These are phyloP conservation scores for Parietaria judaica DNA, from an alignment of 306 rosid genomes.

Conservation along the genomic window DNA sequence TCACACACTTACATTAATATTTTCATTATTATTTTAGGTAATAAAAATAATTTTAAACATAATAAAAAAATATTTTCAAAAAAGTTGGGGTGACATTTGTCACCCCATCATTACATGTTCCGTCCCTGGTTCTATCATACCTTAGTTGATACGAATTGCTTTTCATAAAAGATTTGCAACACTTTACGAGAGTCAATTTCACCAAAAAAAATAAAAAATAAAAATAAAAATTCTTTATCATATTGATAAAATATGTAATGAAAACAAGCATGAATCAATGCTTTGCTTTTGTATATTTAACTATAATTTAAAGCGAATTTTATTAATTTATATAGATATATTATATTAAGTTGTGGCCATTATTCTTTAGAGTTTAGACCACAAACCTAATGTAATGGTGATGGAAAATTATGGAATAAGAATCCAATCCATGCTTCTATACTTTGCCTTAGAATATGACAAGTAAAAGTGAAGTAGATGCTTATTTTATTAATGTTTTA, in stretches of 20 bases:
- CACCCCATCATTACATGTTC: no score
- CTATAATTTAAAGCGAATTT: no score
- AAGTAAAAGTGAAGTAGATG: not conserved
- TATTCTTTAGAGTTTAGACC: not conserved
- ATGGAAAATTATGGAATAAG: conserved; percentile 6
- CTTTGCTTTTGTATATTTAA: no score
- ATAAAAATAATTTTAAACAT: no score
- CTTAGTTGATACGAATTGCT: no score
- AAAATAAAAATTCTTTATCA: not conserved
- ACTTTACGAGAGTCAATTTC: not conserved
- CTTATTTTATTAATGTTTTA: no score
- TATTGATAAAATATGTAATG: not conserved
- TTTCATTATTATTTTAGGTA: no score
- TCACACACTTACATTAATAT: no score
- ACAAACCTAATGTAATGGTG: not conserved
- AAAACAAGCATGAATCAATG: not conserved
- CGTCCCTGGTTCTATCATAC: no score
- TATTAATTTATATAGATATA: no score
- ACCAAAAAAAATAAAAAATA: not conserved
- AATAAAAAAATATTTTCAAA: no score
- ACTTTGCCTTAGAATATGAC: conserved; percentile 2
- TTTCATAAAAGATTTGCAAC: not conserved
- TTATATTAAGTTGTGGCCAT: not conserved
- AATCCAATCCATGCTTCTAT: not conserved
- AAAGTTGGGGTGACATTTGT: no score